Base-by-base conservation (phyloP, 768 basidiomycete species). In the Daedaleopsis sinensis region DNA sequence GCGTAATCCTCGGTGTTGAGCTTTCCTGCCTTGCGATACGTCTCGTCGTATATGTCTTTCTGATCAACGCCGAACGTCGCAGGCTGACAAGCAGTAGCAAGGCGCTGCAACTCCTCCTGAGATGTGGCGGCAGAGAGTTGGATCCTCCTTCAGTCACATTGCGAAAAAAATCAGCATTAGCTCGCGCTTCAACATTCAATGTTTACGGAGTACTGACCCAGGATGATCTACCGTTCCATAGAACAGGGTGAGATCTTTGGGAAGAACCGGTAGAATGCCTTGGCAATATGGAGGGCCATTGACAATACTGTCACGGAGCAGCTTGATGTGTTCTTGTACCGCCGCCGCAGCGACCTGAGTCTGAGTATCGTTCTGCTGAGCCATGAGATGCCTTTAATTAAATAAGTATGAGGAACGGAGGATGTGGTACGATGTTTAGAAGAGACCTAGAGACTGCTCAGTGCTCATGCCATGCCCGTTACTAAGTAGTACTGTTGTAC, bases 1-100 rank as follows among this genome's bases (percentile, higher is more conserved):
- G 74, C 50, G 61, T 84, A 84, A 12, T 71, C 52, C 2, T 60
- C 47, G 0, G 59, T 43, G 51, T 81, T 78, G 65, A 84, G 65
- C 69, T 82, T 83, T 3, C 79, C 73, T 0, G 78, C 79, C 61
- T 80, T 82, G 19, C 80, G 72, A 61, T 82, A 83, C 5, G 75
- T 68, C 51, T 80, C 78, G 61, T 82, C 81, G 4, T 77, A 62
- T 0, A 81, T 75, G 35, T 80, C 73, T 42, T 79, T 56, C 7
- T 74, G 55, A 21, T 72, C 66, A 0, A 55, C 39, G 5, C 82
- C 80, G 52, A 80, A 83, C 1, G 77, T 72, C 6, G 80, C 80
- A 0, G 74, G 78, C 5, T 77, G 64, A 62, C 80, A 81, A 7
- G 7, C 7, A 3, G 3, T 7, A 3, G 27, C 27, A 7, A 32